Base-by-base conservation (phyloP, 2,329 filamentous ascomycete species). In the Biscogniauxia marginata region DNA sequence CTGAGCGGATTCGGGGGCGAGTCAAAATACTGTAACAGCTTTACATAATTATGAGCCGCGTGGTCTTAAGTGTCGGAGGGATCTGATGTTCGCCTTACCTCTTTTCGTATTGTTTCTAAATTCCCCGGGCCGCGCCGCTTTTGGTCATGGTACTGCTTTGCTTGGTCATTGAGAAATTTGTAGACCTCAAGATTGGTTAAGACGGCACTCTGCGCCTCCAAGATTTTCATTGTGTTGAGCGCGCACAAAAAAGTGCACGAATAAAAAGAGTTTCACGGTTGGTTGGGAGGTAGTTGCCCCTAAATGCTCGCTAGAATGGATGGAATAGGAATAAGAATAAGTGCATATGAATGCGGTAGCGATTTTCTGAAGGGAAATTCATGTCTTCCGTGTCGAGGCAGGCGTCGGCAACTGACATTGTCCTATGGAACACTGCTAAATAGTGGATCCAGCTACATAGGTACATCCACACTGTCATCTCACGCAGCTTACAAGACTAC, bases 111-210 rank as follows among this genome's bases (percentile, higher is more conserved):
- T 0, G 80, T 84, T 65, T 85, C 81, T 2, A 86, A 75, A 61
- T 87, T 87, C 21, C 75, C 76, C 1, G 83, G 83, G 3, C 81
- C 77, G 44, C 79, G 76, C 16, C 77, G 79, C 59, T 80, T 80
- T 52, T 75, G 71, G 45, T 75, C 73, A 66, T 82, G 78, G 65
- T 84, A 82, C 49, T 76, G 74, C 54, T 76, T 72, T 51, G 78
- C 78, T 66, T 84, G 82, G 48, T 86, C 80, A 5, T 74, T 74
- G 43, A 91, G 73, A 64, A 90, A 87, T 55, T 81, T 77, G 65
- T 86, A 86, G 61, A 91, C 87, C 77, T 91, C 89, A 62, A 84
- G 87, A 71, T 91, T 91, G 70, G 85, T 84, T 67, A 92, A 77
- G 45, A 87, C 80, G 4, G 86, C 87, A 24, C 84, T 84, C 69